phyloP scores from a whole-genome alignment of 768 basidiomycete genomes.

The Pulveroboletus sp. region DNA sequence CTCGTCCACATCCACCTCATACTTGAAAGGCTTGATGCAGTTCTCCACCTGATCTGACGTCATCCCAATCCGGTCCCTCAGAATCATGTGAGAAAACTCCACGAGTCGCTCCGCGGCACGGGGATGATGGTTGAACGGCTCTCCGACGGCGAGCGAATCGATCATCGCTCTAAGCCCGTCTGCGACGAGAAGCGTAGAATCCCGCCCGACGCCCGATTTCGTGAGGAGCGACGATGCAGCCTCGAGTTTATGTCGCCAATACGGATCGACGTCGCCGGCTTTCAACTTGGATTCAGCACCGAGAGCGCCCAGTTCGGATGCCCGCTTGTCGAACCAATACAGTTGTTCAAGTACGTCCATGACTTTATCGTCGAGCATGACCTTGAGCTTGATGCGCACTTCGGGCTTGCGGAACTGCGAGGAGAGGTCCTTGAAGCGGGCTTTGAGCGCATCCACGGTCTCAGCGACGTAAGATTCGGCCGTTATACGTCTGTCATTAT shows the following conservation, averaged over 20 bases:
- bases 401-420: constrained; percentile 83
- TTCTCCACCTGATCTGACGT: constrained; percentile 99
- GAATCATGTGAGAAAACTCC: constrained; percentile 87
- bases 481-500: constrained; percentile 91
- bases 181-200: constrained; percentile 90
- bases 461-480: constrained; percentile 98
- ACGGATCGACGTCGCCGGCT: constrained; percentile 75
- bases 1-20: constrained; percentile 92
- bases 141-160: constrained; percentile 80
- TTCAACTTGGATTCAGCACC: constrained; percentile 66
- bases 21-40: constrained; percentile 99
- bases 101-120: constrained; percentile 83
- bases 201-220: constrained; percentile 92
- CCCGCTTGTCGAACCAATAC: constrained; percentile 92
- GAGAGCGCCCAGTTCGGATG: constrained; percentile 66
- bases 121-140: constrained; percentile 92
- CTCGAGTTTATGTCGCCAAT: constrained; percentile 96
- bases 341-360: constrained; percentile 97
- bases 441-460: constrained; percentile 90
- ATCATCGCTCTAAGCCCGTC: constrained; percentile 88
- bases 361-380: constrained; percentile 91
- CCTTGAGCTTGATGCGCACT: constrained; percentile 83
- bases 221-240: constrained; percentile 90
- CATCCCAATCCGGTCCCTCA: constrained; percentile 87
- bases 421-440: constrained; percentile 81